Evolutionary conservation across 805 yeast species (phyloP), one percentile per base, ranked within the genome.

Genomic region (Danielia oregonensis): DNA sequence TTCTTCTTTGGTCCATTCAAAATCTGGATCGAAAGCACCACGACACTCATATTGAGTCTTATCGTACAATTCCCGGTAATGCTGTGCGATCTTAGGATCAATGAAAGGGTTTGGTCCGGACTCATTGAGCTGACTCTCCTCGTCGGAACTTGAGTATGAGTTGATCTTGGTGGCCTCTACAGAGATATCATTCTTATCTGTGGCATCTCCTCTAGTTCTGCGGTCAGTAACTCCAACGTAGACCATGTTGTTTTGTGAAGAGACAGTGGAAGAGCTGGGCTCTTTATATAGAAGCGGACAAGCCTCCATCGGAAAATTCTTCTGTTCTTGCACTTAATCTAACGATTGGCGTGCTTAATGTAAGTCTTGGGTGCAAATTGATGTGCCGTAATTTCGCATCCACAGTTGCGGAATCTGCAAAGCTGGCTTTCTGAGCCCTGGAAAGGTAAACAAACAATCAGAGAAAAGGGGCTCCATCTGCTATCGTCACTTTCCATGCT

Each of bases 1-100:
- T 46, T 77, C 83, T 30, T 66, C 59, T 4, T 42, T 44, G 0
- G 74, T 61, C 86, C 85, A 79, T 11, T 40, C 49, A 24, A 78
- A 67, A 0, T 64, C 61, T 0, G 85, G 82, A 49, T 82, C 85
- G 48, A 80, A 74, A 12, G 63, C 63, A 23, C 63, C 58, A 15
- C 74, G 61, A 40, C 82, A 72, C 48, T 79, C 86, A 47, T 79
- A 79, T 7, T 69, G 29, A 2, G 74, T 52, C 3, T 52, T 43
- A 27, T 76, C 77, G 45, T 78, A 78, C 6, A 76, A 27, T 0
- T 57, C 46, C 4, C 57, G 43, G 49, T 73, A 78, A 47, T 68
- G 55, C 24, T 65, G 65, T 2, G 74, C 78, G 2, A 70, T 63
- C 4, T 44, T 56, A 1, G 77, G 76, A 43, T 78, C 76, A 26